Conservation (phyloP, 148 eudicot species). For the Fagopyrum homotropicum region DNA sequence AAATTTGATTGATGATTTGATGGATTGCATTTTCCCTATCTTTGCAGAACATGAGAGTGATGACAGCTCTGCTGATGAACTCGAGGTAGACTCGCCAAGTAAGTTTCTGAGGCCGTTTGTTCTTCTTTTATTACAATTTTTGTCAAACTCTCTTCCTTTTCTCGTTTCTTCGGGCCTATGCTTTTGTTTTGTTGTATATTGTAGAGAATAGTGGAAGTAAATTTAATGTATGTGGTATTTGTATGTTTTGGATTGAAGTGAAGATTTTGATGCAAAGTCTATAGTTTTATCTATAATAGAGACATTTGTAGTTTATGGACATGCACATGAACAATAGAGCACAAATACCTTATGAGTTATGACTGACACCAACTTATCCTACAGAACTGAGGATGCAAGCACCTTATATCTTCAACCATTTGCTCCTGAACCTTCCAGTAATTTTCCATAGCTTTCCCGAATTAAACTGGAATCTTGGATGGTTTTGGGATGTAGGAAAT, state of each 20-base stretch:
- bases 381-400: neutral
- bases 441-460: neutral
- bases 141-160: neutral
- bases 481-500: neutral
- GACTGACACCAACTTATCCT: neutral
- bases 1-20: neutral
- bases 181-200: neutral
- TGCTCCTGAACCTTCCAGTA: neutral
- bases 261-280: neutral
- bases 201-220: neutral
- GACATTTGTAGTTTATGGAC: neutral
- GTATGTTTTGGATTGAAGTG: neutral
- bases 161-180: neutral
- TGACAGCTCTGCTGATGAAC: slow-evolving; percentile 65
- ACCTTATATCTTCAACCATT: neutral
- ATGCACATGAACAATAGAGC: neutral
- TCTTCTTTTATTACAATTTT: neutral
- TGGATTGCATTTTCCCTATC: neutral
- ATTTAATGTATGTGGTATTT: neutral
- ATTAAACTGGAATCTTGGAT: neutral
- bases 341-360: neutral
- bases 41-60: slow-evolving; percentile 75
- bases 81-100: slow-evolving; percentile 65
- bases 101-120: neutral
- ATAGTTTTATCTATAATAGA: neutral